phyloP scores from a whole-genome alignment of 495 filamentous ascomycete species.

The Lineolata rhizophorae region DNA sequence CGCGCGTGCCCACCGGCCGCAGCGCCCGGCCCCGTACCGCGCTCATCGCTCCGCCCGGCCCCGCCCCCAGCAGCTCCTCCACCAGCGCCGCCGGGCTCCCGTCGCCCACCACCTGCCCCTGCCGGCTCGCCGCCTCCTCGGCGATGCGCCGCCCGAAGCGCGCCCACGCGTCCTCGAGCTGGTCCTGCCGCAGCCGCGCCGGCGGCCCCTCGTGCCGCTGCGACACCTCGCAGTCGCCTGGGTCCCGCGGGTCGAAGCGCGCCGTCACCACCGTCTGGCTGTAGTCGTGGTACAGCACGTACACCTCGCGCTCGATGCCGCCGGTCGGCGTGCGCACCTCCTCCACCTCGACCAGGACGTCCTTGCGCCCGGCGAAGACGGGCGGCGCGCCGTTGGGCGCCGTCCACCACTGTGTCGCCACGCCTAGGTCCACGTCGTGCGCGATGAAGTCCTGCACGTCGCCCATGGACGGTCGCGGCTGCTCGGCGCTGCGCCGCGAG shows the following conservation, averaged over 20 bases:
- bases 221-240: conserved; percentile 46
- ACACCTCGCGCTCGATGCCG: conserved; percentile 58
- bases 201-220: conserved; percentile 80
- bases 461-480: conserved; percentile 41
- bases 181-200: conserved; percentile 68
- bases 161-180: conserved; percentile 66
- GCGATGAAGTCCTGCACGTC: conserved; percentile 71
- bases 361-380: conserved; percentile 56
- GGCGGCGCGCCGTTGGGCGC: conserved; percentile 55
- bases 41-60: conserved; percentile 22
- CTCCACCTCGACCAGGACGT: conserved; percentile 65
- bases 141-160: conserved; percentile 56
- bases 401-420: conserved; percentile 62
- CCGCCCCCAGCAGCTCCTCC: conserved; percentile 48
- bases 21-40: too few relatives aligned
- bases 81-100: conserved; percentile 58
- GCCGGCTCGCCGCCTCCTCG: conserved; percentile 40
- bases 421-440: conserved; percentile 59
- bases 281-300: conserved; percentile 79
- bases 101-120: conserved; percentile 63
- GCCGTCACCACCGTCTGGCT: conserved; percentile 80
- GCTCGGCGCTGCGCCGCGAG: conserved; percentile 67
- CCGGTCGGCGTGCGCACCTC: conserved; percentile 47
- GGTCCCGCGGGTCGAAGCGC: conserved; percentile 55
- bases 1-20: conserved; percentile 58